phyloP scores from a whole-genome alignment of 805 yeast genomes.

The Myxozyma kluyveri region DNA sequence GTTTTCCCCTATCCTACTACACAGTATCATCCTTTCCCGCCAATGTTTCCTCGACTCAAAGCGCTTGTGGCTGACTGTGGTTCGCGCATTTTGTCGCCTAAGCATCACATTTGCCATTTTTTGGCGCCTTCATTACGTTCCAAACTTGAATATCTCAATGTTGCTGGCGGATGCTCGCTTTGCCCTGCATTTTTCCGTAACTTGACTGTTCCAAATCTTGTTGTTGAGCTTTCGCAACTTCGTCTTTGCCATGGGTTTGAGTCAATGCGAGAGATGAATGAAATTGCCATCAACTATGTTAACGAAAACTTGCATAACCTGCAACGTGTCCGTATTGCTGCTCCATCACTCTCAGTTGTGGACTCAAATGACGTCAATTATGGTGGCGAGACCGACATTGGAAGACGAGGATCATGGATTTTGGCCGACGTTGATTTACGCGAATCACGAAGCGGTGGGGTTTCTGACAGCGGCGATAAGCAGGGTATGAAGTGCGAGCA shows the following conservation, averaged over 20 bases:
- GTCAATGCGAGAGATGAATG: constrained; percentile 21
- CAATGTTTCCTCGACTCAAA: constrained; percentile 19
- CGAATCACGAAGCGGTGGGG: background rate
- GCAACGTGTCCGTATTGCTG: constrained; percentile 16
- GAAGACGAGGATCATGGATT: constrained; percentile 22
- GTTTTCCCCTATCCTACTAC: constrained; percentile 26
- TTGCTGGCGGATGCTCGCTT: constrained; percentile 29
- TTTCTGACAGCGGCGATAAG: background rate
- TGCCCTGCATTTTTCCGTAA: constrained; percentile 26
- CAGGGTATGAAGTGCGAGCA: background rate
- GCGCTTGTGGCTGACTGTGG: constrained; percentile 24
- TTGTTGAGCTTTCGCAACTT: constrained; percentile 20
- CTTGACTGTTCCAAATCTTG: constrained; percentile 10
- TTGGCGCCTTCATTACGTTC: constrained; percentile 20
- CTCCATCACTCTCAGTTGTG: constrained; percentile 25
- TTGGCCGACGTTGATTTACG: constrained; percentile 22
- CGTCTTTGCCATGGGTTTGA: constrained; percentile 27
- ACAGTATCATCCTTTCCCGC: constrained; percentile 25
- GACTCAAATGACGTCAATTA: constrained; percentile 19
- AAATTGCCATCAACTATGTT: constrained; percentile 13
- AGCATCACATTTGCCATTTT: constrained; percentile 27
- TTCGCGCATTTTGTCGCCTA: constrained; percentile 28
- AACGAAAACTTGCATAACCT: background rate
- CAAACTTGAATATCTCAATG: constrained; percentile 10
- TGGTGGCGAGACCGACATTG: constrained; percentile 27